phyloP scores from a whole-genome alignment of 2,329 filamentous ascomycete genomes.

The Alternaria arbusti region DNA sequence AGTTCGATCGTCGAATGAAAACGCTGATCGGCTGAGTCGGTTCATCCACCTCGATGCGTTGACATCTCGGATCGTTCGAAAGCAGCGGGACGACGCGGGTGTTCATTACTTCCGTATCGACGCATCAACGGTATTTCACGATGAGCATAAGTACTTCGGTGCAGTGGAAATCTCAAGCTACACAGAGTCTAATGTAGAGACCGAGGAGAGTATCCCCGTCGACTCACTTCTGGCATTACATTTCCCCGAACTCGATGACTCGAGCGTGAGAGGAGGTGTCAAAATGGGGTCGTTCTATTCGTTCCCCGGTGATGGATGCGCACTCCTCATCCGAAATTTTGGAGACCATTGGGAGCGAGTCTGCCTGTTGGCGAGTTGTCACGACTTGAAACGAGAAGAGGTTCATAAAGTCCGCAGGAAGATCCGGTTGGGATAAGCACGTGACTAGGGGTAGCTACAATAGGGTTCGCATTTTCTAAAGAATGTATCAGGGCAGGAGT shows the following conservation, averaged over 20 bases:
- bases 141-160: neutral
- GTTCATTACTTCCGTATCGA: neutral
- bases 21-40: neutral
- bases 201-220: neutral
- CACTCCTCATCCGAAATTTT: neutral
- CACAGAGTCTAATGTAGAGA: neutral
- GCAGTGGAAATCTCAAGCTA: neutral
- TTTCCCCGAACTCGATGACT: neutral
- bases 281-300: too few species aligned
- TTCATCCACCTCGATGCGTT: neutral
- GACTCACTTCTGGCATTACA: neutral
- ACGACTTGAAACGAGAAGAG: neutral
- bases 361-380: neutral
- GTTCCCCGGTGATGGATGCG: neutral
- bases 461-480: neutral
- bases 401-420: neutral
- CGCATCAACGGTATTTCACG: too few species aligned
- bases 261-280: neutral
- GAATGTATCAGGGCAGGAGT: neutral
- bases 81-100: fast-evolving
- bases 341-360: neutral
- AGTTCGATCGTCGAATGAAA: neutral
- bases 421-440: neutral
- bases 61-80: neutral
- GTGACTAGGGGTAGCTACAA: neutral